Base-by-base conservation (phyloP, 2,329 filamentous ascomycete species). In the Penicillium fuscoglaucum region DNA sequence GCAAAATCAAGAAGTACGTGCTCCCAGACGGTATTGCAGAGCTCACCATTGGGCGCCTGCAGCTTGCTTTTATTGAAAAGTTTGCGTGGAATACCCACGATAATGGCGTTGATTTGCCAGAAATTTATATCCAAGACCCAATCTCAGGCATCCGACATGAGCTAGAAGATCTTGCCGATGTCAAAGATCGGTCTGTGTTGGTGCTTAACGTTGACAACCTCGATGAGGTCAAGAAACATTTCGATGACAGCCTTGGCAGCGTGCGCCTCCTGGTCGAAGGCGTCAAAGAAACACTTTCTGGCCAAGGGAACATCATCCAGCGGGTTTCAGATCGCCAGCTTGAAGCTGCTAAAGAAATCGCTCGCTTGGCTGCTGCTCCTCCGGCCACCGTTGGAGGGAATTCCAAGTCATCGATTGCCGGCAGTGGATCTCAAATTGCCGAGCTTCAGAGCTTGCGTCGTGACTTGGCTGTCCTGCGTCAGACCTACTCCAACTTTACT, bases 31-130 rank as follows among this genome's bases (percentile, higher is more conserved):
- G 93, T 1, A 88, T 88, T 65, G 87, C 88, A 33, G 91, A 93
- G 61, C 82, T 99, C 12, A 93, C 91, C 3, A 88, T 97, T 59
- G 92, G 92, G 1, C 86, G 93, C 26, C 77, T 99, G 58, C 93
- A 99, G 74, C 83, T 99, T 29, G 93, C 95, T 0, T 99, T 99
- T 68, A 99, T 99, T 67, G 95, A 99, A 67, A 99, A 97, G 73
- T 99, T 99, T 72, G 95, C 93, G 0, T 99, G 96, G 93, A 98
- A 96, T 68, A 97, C 93, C 0, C 93, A 98, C 67, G 89, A 91
- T 60, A 96, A 97, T 68, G 95, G 95, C 8, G 86, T 87, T 15
- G 95, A 99, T 72, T 79, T 99, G 46, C 95, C 95, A 0, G 95
- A 99, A 68, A 98, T 99, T 17, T 97, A 99, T 73, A 95, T 99